Evolutionary conservation across 805 yeast genomes (phyloP).

Genomic region (Candida sakaeoensis): DNA sequence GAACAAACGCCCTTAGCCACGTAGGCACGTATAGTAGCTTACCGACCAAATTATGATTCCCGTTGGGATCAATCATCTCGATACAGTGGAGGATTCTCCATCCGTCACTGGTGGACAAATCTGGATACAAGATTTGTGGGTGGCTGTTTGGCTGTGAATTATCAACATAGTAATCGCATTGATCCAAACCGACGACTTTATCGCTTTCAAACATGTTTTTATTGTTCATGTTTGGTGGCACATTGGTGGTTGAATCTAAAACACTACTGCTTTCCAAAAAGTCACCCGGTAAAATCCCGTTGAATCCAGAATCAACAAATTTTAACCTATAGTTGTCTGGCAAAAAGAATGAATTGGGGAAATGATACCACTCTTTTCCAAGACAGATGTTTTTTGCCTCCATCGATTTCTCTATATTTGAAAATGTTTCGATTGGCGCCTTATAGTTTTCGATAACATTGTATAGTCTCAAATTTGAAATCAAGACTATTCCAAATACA

Average conservation of each 20-base stretch:
- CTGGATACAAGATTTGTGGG: conserved; percentile 31
- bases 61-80: conserved; percentile 50
- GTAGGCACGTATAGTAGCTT: conserved; percentile 52
- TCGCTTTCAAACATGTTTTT: conserved; percentile 60
- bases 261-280: conserved; percentile 49
- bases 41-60: conserved; percentile 50
- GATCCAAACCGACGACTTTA: conserved; percentile 44
- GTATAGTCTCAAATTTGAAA: conserved; percentile 47
- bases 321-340: conserved; percentile 58
- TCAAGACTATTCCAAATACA: conserved; percentile 5
- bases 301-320: conserved; percentile 75
- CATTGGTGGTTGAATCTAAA: conserved; percentile 33
- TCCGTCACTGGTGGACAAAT: conserved; percentile 11
- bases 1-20: conserved; percentile 19
- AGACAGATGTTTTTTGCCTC: conserved; percentile 65
- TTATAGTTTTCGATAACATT: conserved; percentile 65
- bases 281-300: conserved; percentile 87
- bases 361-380: conserved; percentile 96
- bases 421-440: conserved; percentile 65
- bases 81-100: conserved; percentile 53
- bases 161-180: conserved; percentile 74
- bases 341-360: conserved; percentile 81
- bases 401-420: conserved; percentile 19
- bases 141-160: conserved; percentile 30
- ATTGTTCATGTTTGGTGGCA: conserved; percentile 73